These are phyloP conservation scores for Leishmania amazonensis DNA, from an alignment of 208 protist genomes.

Conservation along the genomic window DNA sequence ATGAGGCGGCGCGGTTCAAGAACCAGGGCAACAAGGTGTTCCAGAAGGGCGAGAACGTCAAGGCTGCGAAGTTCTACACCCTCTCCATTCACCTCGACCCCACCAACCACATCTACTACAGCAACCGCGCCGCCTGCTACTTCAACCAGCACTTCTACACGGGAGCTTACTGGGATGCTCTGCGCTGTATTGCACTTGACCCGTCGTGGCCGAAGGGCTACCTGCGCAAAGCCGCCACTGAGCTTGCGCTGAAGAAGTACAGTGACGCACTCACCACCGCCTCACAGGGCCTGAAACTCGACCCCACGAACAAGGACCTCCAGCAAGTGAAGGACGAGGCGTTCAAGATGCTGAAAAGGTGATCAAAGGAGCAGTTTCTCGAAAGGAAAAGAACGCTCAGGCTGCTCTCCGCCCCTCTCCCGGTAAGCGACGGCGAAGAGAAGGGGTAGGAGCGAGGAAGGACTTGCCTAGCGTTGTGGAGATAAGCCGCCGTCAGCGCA, in stretches of 20 bases:
- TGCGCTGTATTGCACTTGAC: constrained; percentile 83
- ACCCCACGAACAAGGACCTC: constrained; percentile 73
- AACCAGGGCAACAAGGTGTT: constrained; percentile 92
- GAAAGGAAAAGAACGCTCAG: background rate
- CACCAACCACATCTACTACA: constrained; percentile 91
- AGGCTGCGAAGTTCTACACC: constrained; percentile 93
- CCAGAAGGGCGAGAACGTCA: constrained; percentile 82
- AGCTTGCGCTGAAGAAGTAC: constrained; percentile 68
- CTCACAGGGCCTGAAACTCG: constrained; percentile 62
- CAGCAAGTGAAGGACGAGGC: constrained; percentile 65
- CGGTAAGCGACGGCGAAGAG: background rate
- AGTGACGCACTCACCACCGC: constrained; percentile 65
- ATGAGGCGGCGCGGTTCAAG: constrained; percentile 78
- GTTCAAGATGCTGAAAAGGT: constrained; percentile 47
- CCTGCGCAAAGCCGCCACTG: constrained; percentile 83
- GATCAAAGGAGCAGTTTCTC: background rate
- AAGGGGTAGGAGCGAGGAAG: background rate
- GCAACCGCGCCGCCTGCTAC: constrained; percentile 93
- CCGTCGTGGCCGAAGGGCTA: constrained; percentile 94
- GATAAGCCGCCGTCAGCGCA: background rate
- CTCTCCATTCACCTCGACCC: constrained; percentile 89
- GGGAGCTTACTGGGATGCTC: constrained; percentile 88
- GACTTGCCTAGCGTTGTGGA: background rate
- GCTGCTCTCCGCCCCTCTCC: too few relatives aligned
- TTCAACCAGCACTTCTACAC: constrained; percentile 87